phyloP scores from a whole-genome alignment of 305 asterid species.

The Fraxinus paxiana region DNA sequence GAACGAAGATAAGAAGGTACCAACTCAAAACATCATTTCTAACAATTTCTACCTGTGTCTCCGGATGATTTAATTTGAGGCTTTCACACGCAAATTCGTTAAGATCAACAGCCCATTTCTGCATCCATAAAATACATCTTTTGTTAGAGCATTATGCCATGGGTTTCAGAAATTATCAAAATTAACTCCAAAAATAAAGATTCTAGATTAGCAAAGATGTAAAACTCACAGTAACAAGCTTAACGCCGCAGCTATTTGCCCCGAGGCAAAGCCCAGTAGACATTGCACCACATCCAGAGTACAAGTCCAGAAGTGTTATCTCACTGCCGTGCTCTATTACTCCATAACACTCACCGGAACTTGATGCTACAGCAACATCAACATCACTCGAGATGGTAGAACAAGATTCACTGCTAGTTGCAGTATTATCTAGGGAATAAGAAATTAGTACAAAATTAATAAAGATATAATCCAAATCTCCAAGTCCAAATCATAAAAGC shows the following conservation, averaged over 20 bases:
- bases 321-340: constrained; percentile 22
- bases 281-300: constrained; percentile 85
- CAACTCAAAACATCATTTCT: neutral
- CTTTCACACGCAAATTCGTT: constrained; percentile 59
- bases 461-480: neutral
- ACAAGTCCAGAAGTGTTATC: constrained; percentile 51
- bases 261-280: constrained; percentile 74
- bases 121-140: constrained; percentile 3
- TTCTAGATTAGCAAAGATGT: neutral
- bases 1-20: neutral
- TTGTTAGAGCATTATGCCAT: neutral
- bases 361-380: constrained; percentile 17
- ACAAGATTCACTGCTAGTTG: constrained; percentile 37
- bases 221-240: constrained; percentile 51
- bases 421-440: constrained; percentile 28
- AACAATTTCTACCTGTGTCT: constrained; percentile 46
- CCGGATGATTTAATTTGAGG: constrained; percentile 56
- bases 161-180: neutral
- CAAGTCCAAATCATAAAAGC: neutral
- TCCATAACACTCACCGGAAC: neutral
- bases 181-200: neutral
- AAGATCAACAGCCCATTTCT: constrained; percentile 78
- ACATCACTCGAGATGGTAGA: constrained; percentile 47
- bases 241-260: constrained; percentile 54
- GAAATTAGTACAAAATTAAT: neutral